phyloP scores from a whole-genome alignment of 257 asterid species.

The Nicotiana tabacum region DNA sequence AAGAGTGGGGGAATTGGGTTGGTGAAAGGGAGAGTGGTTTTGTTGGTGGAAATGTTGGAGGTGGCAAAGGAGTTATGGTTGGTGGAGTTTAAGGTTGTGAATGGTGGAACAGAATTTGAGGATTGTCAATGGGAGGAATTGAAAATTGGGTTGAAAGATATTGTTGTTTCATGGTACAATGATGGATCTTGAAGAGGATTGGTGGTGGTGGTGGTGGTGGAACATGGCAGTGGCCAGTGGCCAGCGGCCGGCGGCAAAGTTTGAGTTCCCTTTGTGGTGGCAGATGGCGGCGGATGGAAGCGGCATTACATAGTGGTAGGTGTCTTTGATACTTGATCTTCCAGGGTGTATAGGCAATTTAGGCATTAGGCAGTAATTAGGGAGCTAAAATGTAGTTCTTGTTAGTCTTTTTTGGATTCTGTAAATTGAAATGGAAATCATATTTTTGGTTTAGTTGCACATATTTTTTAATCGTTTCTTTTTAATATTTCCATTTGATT shows the following conservation, averaged over 20 bases:
- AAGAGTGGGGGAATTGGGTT: slow-evolving; percentile 53
- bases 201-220: background rate
- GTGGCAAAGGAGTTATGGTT: slow-evolving; percentile 49
- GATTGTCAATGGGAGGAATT: slow-evolving; percentile 67
- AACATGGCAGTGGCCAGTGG: background rate
- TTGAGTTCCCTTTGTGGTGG: background rate
- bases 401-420: background rate
- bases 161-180: slow-evolving; percentile 45
- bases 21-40: slow-evolving; percentile 47
- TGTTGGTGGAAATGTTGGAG: slow-evolving; percentile 48
- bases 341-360: background rate
- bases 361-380: background rate
- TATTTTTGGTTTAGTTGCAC: background rate
- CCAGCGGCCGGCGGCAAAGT: background rate
- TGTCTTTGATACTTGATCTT: background rate
- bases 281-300: background rate
- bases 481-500: background rate
- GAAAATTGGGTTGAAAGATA: slow-evolving; percentile 43
- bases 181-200: slow-evolving; percentile 23
- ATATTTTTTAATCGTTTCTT: background rate
- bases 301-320: background rate
- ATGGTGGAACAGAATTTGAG: slow-evolving; percentile 46
- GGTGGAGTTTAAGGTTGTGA: slow-evolving; percentile 62
- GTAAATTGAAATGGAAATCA: background rate
- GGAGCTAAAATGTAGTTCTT: background rate